Evolutionary conservation across 2,329 filamentous ascomycete species (phyloP).

Genomic region (Chrysosporium queenslandicum): DNA sequence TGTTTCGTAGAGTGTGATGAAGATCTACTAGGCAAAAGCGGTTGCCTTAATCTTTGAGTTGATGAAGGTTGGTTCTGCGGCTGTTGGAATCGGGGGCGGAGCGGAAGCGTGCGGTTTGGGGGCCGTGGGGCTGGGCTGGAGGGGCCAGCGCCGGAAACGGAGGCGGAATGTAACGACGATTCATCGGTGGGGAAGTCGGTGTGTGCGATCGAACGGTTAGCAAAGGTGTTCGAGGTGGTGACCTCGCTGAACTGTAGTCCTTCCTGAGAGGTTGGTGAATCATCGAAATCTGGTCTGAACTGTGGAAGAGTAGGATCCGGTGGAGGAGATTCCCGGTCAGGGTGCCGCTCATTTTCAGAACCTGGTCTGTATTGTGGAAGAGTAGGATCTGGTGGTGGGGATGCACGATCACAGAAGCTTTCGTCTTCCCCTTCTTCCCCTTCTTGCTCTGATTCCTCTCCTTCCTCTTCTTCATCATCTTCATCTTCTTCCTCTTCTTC

Average conservation of each 20-base stretch:
- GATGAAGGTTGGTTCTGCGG: constrained; percentile 25
- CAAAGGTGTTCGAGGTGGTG: constrained; percentile 9
- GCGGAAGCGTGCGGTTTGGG: constrained; percentile 22
- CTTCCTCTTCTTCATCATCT: no score
- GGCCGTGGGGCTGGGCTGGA: constrained; percentile 21
- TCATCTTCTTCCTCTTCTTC: constrained; percentile 6
- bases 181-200: constrained; percentile 15
- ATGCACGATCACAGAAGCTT: no score
- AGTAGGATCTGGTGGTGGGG: no score
- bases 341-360: neutral
- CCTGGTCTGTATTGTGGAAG: no score
- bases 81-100: constrained; percentile 33
- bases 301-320: constrained; percentile 41
- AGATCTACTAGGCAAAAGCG: constrained; percentile 22
- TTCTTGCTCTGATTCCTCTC: no score
- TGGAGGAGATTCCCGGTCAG: constrained; percentile 5
- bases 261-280: constrained; percentile 17
- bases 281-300: constrained; percentile 34
- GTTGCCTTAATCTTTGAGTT: constrained; percentile 24
- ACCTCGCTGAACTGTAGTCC: constrained; percentile 11
- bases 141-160: constrained; percentile 26
- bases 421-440: no score
- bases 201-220: constrained; percentile 2
- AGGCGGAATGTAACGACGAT: constrained; percentile 14
- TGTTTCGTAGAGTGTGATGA: constrained; percentile 30